Conservation (phyloP, 257 asterid genomes). For the Penstemon davidsonii region DNA sequence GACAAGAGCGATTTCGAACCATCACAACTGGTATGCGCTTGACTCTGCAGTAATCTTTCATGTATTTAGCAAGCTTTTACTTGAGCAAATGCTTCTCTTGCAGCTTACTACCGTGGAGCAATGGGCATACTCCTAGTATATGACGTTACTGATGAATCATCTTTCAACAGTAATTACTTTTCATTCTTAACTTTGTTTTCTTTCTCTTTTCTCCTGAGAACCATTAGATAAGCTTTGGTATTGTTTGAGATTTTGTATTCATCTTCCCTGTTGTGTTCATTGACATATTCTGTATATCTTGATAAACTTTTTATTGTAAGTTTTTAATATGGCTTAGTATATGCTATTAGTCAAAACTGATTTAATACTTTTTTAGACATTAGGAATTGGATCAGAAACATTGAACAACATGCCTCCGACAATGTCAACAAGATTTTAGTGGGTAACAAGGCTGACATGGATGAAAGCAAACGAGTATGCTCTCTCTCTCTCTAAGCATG, state of each 20-base stretch:
- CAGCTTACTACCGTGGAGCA: constrained; percentile 93
- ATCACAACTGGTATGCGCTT: constrained; percentile 67
- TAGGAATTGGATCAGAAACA: constrained; percentile 81
- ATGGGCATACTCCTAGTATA: constrained; percentile 84
- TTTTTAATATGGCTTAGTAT: background rate
- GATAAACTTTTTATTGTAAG: constrained; percentile 1
- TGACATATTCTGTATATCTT: background rate
- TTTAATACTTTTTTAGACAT: constrained; percentile 48
- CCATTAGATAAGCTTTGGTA: background rate
- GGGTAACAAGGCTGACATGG: constrained; percentile 93
- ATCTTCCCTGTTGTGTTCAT: background rate
- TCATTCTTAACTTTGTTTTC: constrained; percentile 15
- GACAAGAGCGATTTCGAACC: constrained; percentile 85
- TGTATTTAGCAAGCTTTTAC: background rate
- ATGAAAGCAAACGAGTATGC: constrained; percentile 79
- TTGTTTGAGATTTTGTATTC: background rate
- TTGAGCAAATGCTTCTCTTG: constrained; percentile 25
- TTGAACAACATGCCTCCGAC: constrained; percentile 79
- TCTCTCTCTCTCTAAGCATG: background rate
- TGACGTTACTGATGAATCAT: constrained; percentile 77
- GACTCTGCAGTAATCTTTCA: constrained; percentile 12
- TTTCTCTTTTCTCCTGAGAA: constrained; percentile 6
- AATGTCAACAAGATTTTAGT: constrained; percentile 76
- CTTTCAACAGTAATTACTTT: constrained; percentile 67
- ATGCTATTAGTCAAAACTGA: constrained; percentile 22